phyloP scores from a whole-genome alignment of 2,329 filamentous ascomycete species.

The Chaetomium strumarium region DNA sequence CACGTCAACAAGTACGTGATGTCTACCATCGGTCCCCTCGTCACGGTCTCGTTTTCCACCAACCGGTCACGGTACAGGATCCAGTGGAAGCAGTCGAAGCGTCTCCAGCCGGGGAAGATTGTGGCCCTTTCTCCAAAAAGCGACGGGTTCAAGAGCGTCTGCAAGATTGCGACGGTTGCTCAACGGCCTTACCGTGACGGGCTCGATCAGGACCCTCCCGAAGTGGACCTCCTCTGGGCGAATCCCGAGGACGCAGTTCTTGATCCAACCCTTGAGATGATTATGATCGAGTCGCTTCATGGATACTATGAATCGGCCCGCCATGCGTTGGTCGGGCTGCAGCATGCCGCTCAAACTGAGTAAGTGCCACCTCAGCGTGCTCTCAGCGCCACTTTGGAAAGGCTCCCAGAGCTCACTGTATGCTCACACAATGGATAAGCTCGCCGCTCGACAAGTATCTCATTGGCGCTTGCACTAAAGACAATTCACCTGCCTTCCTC shows the following conservation, averaged over 20 bases:
- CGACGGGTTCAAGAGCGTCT: slow-evolving; percentile 60
- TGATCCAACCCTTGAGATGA: slow-evolving; percentile 61
- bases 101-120: slow-evolving; percentile 47
- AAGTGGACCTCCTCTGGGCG: slow-evolving; percentile 71
- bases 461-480: slow-evolving; percentile 38
- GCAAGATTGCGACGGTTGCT: slow-evolving; percentile 66
- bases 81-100: slow-evolving; percentile 52
- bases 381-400: neutral
- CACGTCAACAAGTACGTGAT: slow-evolving; percentile 61
- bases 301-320: slow-evolving; percentile 75
- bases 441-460: slow-evolving; percentile 61
- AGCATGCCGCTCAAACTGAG: slow-evolving; percentile 43
- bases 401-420: neutral
- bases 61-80: slow-evolving; percentile 60
- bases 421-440: slow-evolving; percentile 24
- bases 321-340: slow-evolving; percentile 67
- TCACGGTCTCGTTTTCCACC: slow-evolving; percentile 65
- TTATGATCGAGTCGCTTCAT: slow-evolving; percentile 71
- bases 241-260: slow-evolving; percentile 53
- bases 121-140: slow-evolving; percentile 45
- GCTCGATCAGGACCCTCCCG: slow-evolving; percentile 60
- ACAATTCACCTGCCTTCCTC: slow-evolving; percentile 30
- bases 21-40: slow-evolving; percentile 55
- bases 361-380: slow-evolving; percentile 33
- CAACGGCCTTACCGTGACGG: slow-evolving; percentile 57